A percentile compares a stretch with the other conserved stretches of the same genome.
Evolutionary conservation across 495 filamentous ascomycete genomes (phyloP).

Genomic region (Neurospora sp.): DNA sequence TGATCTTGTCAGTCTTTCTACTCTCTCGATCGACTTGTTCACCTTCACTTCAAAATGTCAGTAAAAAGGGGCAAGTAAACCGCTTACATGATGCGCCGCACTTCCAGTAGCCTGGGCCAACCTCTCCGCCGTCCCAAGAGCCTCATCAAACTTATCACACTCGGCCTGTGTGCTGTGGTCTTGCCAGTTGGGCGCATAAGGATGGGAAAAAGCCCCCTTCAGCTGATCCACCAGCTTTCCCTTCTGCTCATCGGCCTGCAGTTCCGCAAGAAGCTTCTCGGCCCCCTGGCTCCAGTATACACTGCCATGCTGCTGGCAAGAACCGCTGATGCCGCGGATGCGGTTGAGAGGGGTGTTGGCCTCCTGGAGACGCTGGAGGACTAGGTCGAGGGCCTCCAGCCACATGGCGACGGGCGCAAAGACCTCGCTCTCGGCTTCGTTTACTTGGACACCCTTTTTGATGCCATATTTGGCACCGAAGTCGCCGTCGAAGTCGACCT

Average conservation of each 20-base stretch:
- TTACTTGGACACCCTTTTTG: constrained; percentile 76
- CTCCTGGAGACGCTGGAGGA: constrained; percentile 60
- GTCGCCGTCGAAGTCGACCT: constrained; percentile 63
- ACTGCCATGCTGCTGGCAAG: constrained; percentile 94
- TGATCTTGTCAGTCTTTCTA: constrained; percentile 13
- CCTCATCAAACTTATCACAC: constrained; percentile 76
- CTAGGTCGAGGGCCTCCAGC: constrained; percentile 83
- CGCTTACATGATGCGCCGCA: constrained; percentile 80
- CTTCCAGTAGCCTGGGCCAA: constrained; percentile 79
- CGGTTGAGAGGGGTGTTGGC: constrained; percentile 67
- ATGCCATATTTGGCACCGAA: constrained; percentile 72
- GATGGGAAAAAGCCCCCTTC: constrained; percentile 65
- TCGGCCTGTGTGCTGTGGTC: constrained; percentile 87
- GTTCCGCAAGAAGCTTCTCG: constrained; percentile 48
- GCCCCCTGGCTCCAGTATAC: constrained; percentile 77
- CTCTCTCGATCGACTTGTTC: background rate
- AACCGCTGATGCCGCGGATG: constrained; percentile 77
- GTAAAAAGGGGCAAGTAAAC: background rate
- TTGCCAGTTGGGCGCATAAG: constrained; percentile 93
- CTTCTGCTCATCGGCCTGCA: constrained; percentile 45
- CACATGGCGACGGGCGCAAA: constrained; percentile 90
- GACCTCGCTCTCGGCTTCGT: constrained; percentile 73
- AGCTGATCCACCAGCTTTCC: constrained; percentile 55
- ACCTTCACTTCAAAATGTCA: background rate
- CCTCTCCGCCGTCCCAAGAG: constrained; percentile 51